Percentiles rank a stretch among this genome's conserved stretches.
phyloP scores from a whole-genome alignment of 306 rosid genomes.

The Chamaecrista fasciculata region DNA sequence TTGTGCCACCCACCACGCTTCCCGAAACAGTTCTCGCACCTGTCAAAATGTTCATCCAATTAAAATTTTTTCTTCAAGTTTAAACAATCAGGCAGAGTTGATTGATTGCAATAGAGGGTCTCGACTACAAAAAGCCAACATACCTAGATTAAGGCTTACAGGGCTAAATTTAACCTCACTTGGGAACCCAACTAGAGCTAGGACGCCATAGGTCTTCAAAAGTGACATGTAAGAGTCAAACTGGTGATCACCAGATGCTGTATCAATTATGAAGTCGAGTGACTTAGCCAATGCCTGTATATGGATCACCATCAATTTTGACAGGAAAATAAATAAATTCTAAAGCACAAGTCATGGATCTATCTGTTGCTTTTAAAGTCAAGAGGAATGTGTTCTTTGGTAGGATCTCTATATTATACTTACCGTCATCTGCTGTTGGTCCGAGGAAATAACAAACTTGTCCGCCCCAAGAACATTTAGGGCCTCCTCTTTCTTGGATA shows the following conservation, averaged over 20 bases:
- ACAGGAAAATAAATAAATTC: too few species aligned
- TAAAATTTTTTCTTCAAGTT: background rate
- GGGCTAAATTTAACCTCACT: conserved; percentile 74
- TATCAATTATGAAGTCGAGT: conserved; percentile 68
- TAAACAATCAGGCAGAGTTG: background rate
- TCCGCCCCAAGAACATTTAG: conserved; percentile 68
- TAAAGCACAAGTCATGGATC: background rate
- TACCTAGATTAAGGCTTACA: conserved; percentile 65
- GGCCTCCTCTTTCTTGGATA: conserved; percentile 85
- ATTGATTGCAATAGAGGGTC: conserved; percentile 4
- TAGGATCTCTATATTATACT: conserved; percentile 10
- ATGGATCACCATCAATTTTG: conserved; percentile 21
- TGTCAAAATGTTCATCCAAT: too few species aligned
- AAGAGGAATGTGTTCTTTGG: background rate
- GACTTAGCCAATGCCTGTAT: conserved; percentile 63
- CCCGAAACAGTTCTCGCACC: conserved; percentile 67
- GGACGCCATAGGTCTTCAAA: conserved; percentile 59
- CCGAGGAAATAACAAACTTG: conserved; percentile 71
- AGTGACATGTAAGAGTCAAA: conserved; percentile 80
- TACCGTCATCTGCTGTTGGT: conserved; percentile 70
- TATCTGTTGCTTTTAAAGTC: background rate
- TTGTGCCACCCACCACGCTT: conserved; percentile 62
- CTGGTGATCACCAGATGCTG: conserved; percentile 87
- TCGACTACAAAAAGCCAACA: background rate
- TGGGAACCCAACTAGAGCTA: conserved; percentile 75